These are phyloP conservation scores for Selenicereus undatus DNA, from an alignment of 148 eudicot genomes.

Conservation along the genomic window DNA sequence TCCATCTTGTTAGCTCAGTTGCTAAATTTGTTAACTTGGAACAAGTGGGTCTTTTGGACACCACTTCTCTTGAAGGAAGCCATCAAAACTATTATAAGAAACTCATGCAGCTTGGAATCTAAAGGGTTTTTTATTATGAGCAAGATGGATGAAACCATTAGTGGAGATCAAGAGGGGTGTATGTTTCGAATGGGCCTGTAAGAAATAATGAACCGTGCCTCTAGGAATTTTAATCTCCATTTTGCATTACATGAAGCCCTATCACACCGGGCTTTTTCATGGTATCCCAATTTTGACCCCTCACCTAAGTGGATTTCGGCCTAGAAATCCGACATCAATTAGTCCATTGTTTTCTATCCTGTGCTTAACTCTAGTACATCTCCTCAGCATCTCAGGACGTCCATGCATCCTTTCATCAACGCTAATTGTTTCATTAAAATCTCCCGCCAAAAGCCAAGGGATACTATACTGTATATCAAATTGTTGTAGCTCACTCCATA, in stretches of 20 bases:
- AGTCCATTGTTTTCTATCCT: neutral
- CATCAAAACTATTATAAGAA: neutral
- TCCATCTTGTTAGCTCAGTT: neutral
- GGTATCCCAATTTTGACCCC: neutral
- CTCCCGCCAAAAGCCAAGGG: neutral
- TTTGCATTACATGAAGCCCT: neutral
- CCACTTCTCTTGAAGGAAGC: neutral
- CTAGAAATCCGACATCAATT: neutral
- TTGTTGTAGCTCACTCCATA: too few species aligned
- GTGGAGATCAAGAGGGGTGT: neutral
- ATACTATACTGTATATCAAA: too few species aligned
- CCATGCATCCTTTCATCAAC: neutral
- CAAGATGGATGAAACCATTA: neutral
- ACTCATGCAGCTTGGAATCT: neutral
- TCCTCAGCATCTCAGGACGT: neutral
- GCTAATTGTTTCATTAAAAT: neutral
- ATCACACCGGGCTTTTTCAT: neutral
- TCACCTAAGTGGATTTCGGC: neutral
- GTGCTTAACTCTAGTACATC: neutral
- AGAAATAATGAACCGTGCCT: neutral
- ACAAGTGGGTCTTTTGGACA: neutral
- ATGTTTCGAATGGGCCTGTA: neutral
- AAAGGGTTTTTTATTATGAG: neutral
- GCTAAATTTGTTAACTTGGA: neutral
- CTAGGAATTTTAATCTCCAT: neutral